Base-by-base conservation (phyloP, 495 filamentous ascomycete species). In the Annulohypoxylon stygium region DNA sequence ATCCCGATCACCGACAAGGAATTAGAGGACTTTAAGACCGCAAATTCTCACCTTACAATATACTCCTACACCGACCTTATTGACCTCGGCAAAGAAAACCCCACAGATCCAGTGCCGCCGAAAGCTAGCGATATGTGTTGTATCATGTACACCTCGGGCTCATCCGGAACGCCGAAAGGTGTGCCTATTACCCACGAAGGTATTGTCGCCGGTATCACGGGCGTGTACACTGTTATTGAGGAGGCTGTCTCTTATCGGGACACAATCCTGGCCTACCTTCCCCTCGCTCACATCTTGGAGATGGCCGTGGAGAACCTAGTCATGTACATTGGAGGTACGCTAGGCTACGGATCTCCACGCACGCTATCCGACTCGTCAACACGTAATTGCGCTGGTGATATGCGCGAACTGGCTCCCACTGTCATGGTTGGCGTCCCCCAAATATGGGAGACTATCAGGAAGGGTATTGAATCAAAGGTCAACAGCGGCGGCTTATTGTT, bases 101-200 rank as follows among this genome's bases (percentile, higher is more conserved):
- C 92, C 30, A 82, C 84, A 33, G 86, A 88, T 9, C 83, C 85
- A n/a, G 87, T 88, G 55, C 86, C 87, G n/a, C 93, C 95, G 2
- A 81, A 81, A 36, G 86, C 92, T 0, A 84, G 88, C 1, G 93
- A 97, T 70, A 85, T 89, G 55, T 88, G 93, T 74, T 97, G 95
- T 53, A 94, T 98, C 81, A 98, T 97, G 85, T 98, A 98, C 83
- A 98, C 95, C 12, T 96, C 93, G 6, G 95, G 95, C 18, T 97
- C 94, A 12, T 97, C 95, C 0, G 95, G 95, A 2, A 85, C 90
- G 34, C 95, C 95, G 4, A 98, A 98, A 81, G 95, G 95, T 65
- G 94, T 97, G 3, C 87, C 92, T 18, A 83, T 97, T 65, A 90
- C 90, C 2, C 95, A 98, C 77, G 85, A 84, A 65, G 91, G 89